These are phyloP conservation scores for Acidiella bohemica DNA, from an alignment of 495 filamentous ascomycete genomes.

Conservation along the genomic window DNA sequence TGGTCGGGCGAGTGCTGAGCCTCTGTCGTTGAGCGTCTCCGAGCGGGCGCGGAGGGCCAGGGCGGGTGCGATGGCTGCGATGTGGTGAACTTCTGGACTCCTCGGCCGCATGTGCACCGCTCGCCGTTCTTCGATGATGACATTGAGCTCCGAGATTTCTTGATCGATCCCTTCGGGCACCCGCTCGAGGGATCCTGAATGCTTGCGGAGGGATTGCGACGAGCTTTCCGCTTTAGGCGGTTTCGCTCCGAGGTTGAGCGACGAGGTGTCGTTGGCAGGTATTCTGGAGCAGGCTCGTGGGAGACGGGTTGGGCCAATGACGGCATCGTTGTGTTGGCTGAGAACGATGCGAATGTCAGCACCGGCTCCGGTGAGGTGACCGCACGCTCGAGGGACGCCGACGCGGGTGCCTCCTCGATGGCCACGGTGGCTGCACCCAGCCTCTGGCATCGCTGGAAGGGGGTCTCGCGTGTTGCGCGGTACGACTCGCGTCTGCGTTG, in stretches of 20 bases:
- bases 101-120: not conserved
- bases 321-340: not conserved
- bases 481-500: constrained; percentile 7
- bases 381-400: not conserved
- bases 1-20: constrained; percentile 10
- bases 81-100: constrained; percentile 3
- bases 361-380: not conserved
- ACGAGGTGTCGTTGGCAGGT: not conserved
- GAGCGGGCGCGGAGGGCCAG: constrained; percentile 10
- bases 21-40: constrained; percentile 14
- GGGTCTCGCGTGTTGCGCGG: constrained; percentile 1
- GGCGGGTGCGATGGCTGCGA: constrained; percentile 11
- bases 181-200: not conserved
- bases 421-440: not conserved
- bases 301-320: not conserved
- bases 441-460: constrained; percentile 9
- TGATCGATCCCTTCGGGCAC: constrained; percentile 3
- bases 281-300: not conserved
- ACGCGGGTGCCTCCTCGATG: not conserved
- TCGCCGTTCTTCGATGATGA: constrained; percentile 14
- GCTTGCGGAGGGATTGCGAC: not conserved
- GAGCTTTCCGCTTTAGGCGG: constrained; percentile 8
- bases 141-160: constrained; percentile 15
- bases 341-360: not conserved
- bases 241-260: constrained; percentile 8